Conservation (phyloP, 306 rosid species). For the Prunus kanzakura region DNA sequence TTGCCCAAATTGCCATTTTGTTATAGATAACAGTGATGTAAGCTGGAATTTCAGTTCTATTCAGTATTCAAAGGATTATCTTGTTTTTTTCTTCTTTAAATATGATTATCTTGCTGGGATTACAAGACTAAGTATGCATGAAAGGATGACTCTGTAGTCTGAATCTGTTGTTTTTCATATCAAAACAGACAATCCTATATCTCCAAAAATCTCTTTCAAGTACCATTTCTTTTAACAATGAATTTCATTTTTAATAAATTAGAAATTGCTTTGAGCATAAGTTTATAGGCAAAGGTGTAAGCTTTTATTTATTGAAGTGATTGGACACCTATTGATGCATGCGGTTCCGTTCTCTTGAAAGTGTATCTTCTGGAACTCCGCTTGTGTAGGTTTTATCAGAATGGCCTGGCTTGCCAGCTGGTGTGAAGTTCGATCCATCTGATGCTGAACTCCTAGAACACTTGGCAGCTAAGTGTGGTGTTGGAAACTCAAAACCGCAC, state of each 20-base stretch:
- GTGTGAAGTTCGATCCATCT: conserved; percentile 92
- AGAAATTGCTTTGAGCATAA: neutral
- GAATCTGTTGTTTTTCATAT: conserved; percentile 1
- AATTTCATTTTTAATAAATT: neutral
- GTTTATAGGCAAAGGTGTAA: neutral
- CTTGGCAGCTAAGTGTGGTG: conserved; percentile 73
- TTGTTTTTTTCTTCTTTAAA: too few species aligned
- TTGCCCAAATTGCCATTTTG: conserved; percentile 70
- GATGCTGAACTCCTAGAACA: conserved; percentile 67
- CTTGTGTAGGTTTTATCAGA: conserved; percentile 57
- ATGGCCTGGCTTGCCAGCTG: conserved; percentile 94
- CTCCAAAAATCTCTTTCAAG: neutral
- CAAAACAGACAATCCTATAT: neutral
- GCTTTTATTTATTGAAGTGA: neutral
- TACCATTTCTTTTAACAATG: neutral
- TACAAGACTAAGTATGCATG: neutral
- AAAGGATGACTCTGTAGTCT: neutral
- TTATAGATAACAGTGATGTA: conserved; percentile 79
- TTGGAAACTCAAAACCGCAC: conserved; percentile 55
- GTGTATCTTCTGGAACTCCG: conserved; percentile 7
- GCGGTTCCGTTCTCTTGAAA: neutral
- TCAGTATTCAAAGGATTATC: conserved; percentile 9
- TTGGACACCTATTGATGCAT: neutral
- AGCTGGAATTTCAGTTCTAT: conserved; percentile 29
- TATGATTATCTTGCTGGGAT: too few species aligned